Base-by-base conservation (phyloP, 495 filamentous ascomycete genomes). In the Geopyxis carbonaria region DNA sequence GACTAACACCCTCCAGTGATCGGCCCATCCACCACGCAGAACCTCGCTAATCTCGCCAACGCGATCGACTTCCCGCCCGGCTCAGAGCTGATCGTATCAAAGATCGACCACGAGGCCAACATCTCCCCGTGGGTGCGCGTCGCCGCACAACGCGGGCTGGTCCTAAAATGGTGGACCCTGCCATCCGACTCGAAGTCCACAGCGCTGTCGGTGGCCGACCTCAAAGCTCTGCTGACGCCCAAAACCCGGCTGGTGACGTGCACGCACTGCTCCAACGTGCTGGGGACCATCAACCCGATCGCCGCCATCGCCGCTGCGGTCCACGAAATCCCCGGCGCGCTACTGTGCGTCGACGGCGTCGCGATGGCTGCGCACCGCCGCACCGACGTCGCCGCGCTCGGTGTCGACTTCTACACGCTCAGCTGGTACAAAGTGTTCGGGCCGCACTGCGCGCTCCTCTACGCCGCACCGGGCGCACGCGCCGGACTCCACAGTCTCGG, bases 401-500 rank as follows among this genome's bases (percentile, higher is more conserved):
- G 66, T 0, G 76, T 78, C 0, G 78, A 83, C 48, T 69, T 81
- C 50, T 84, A 83, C 51, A 62, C 69, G n/a, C 75, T 81, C 46
- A 72, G 65, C 2, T 84, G 79, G 70, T 80, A 81, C 57, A 80
- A 83, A 56, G 63, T 66, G 47, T 4, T 40, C 21, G 78, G 76
- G 0, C 78, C 78, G 2, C 79, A 82, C 45, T 60, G 81, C 13
- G 63, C 77, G 1, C 62, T 73, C 44, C 64, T 84, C 4, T 84
- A 80, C 53, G 75, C 69, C 28, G 64, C 64, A 28, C 51, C 57
- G 2, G 32, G 34, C 0, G 66, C 70, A 3, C 66, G 69, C 38
- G 47, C 61, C 25, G 50, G 61, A 22, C 59, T 80, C 40, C 48
- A 45, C 15, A 64, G 67, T 0, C 58, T 81, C 2, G 73, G 67